phyloP scores from a whole-genome alignment of 768 basidiomycete genomes.

The Cystobasidium onofrii region DNA sequence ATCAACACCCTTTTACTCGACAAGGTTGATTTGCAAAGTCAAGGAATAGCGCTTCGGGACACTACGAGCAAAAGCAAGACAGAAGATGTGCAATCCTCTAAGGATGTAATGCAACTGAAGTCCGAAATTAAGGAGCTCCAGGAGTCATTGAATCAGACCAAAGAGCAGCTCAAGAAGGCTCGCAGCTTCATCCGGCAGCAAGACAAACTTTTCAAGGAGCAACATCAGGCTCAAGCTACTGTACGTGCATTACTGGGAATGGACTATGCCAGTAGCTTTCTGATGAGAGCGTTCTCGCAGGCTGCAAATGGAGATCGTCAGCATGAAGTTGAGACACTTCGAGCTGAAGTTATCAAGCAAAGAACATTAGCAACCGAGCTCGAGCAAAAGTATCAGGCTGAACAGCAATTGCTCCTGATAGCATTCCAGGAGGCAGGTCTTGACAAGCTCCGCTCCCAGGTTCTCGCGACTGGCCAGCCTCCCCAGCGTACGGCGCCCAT shows the following conservation, averaged over 20 bases:
- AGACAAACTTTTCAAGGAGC: constrained; percentile 78
- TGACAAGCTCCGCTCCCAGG: constrained; percentile 34
- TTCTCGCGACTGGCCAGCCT: background rate
- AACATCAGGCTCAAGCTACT: constrained; percentile 40
- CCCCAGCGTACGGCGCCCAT: background rate
- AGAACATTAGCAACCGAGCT: constrained; percentile 49
- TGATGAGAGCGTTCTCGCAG: background rate
- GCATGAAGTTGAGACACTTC: background rate
- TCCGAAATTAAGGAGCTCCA: constrained; percentile 60
- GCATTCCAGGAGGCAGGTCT: constrained; percentile 65
- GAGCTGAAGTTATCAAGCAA: background rate
- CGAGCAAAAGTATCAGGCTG: constrained; percentile 59
- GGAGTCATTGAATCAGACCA: constrained; percentile 49
- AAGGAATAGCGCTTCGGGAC: constrained; percentile 82
- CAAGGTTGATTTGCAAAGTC: constrained; percentile 80
- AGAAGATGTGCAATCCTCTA: constrained; percentile 47
- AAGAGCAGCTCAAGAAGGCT: constrained; percentile 64
- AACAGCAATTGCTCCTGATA: constrained; percentile 73
- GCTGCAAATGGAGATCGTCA: background rate
- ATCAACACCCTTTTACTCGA: constrained; percentile 76
- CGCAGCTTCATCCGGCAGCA: constrained; percentile 81
- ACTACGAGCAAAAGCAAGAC: constrained; percentile 48
- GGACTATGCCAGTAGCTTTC: background rate
- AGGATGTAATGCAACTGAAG: constrained; percentile 61
- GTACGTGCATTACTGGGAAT: background rate